phyloP scores from a whole-genome alignment of 1,284 basidiomycete genomes.

The Anthracocystis panici-leucophaei region DNA sequence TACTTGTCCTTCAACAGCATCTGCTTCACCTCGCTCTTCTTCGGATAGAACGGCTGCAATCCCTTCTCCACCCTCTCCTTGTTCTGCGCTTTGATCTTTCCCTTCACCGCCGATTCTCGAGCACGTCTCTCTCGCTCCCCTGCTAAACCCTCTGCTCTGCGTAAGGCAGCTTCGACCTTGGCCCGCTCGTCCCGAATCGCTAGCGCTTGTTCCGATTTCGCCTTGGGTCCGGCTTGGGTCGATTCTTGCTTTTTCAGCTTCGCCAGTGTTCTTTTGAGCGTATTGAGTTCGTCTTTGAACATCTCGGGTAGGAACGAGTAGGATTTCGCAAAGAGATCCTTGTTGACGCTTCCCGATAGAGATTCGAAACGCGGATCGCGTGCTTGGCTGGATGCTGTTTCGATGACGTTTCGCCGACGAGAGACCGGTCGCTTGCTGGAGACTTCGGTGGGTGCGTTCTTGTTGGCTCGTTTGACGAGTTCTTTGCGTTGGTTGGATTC shows the following conservation, averaged over 20 bases:
- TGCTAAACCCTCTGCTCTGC: slow-evolving; percentile 78
- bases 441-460: slow-evolving; percentile 90
- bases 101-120: slow-evolving; percentile 73
- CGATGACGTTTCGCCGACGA: slow-evolving; percentile 80
- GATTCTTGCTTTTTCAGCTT: slow-evolving; percentile 77
- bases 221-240: slow-evolving; percentile 78
- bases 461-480: slow-evolving; percentile 77
- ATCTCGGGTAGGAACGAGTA: slow-evolving; percentile 83
- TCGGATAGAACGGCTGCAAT: slow-evolving; percentile 79
- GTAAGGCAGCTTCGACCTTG: slow-evolving; percentile 82
- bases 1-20: slow-evolving; percentile 61
- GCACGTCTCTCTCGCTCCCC: slow-evolving; percentile 79
- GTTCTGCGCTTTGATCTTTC: slow-evolving; percentile 70
- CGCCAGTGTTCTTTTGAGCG: slow-evolving; percentile 78
- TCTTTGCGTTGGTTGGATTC: slow-evolving; percentile 32
- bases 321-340: slow-evolving; percentile 78
- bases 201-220: slow-evolving; percentile 72
- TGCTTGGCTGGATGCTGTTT: slow-evolving; percentile 76
- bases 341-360: slow-evolving; percentile 78
- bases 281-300: slow-evolving; percentile 78
- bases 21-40: slow-evolving; percentile 76
- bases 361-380: slow-evolving; percentile 91
- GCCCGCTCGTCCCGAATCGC: slow-evolving; percentile 77
- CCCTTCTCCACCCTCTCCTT: slow-evolving; percentile 64
- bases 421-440: slow-evolving; percentile 89